These are phyloP conservation scores for Apiospora rasikravindrae DNA, from an alignment of 2,329 filamentous ascomycete species.

Conservation along the genomic window DNA sequence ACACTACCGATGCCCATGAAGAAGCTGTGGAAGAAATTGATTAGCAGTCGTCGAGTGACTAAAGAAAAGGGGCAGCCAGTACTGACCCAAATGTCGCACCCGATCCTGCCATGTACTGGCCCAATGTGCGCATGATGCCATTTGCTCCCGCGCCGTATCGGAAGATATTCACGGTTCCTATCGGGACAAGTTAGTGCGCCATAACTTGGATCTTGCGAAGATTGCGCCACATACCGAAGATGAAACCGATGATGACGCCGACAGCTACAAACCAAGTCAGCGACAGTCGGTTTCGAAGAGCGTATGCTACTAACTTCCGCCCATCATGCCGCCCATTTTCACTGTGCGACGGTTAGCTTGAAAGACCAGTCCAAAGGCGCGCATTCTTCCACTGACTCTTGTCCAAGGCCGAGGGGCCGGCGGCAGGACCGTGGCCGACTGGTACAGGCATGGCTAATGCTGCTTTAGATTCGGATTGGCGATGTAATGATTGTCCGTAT, in stretches of 20 bases:
- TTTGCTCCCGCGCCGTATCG: constrained; percentile 92
- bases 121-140: constrained; percentile 90
- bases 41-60: constrained; percentile 26
- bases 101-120: constrained; percentile 96
- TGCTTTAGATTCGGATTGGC: not conserved
- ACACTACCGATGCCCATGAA: constrained; percentile 99
- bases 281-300: not conserved
- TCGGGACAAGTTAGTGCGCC: not conserved
- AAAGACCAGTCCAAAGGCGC: not conserved
- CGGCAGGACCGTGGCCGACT: constrained; percentile 50
- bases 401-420: constrained; percentile 71
- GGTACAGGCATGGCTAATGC: constrained; percentile 51
- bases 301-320: constrained; percentile 75
- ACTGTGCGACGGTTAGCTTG: constrained; percentile 54
- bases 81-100: constrained; percentile 93
- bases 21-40: constrained; percentile 60
- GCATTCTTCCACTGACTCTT: constrained; percentile 58
- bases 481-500: not conserved
- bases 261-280: constrained; percentile 69
- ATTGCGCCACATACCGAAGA: constrained; percentile 72
- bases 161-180: constrained; percentile 92
- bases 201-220: not conserved
- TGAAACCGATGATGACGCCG: constrained; percentile 95
- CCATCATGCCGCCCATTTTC: constrained; percentile 99
- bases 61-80: not conserved